These are phyloP conservation scores for Xylaria sp. DNA, from an alignment of 2,329 filamentous ascomycete genomes.

Conservation along the genomic window DNA sequence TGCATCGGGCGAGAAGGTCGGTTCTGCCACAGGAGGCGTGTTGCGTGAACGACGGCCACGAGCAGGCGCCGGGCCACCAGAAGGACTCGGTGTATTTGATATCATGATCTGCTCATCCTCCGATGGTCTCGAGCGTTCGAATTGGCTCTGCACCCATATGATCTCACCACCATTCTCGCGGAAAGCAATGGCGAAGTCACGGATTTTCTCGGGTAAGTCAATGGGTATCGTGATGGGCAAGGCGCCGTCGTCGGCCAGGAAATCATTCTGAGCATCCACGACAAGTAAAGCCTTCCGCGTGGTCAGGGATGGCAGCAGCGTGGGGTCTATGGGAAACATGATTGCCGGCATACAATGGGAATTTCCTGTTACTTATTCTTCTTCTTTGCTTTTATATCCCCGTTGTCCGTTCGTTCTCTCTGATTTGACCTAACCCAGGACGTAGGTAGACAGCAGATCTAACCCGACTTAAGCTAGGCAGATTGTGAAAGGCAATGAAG, in stretches of 20 bases:
- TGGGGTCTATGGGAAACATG: conserved; percentile 68
- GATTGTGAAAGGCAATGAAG: not conserved
- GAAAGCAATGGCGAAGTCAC: conserved; percentile 76
- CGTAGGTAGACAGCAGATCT: not conserved
- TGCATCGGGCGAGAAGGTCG: conserved; percentile 42
- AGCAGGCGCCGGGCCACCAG: conserved; percentile 35
- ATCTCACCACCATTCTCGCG: conserved; percentile 76
- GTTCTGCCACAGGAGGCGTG: conserved; percentile 45
- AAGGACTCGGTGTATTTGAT: conserved; percentile 48
- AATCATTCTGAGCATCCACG: conserved; percentile 92
- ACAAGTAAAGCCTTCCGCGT: conserved; percentile 79
- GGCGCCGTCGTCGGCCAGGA: conserved; percentile 74
- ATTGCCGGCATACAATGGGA: conserved; percentile 11
- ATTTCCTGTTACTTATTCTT: not conserved
- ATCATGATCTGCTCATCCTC: conserved; percentile 64
- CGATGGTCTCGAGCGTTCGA: conserved; percentile 69
- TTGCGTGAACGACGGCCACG: conserved; percentile 43
- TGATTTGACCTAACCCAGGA: not conserved
- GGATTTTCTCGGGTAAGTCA: conserved; percentile 74
- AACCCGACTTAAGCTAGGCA: conserved; percentile 1
- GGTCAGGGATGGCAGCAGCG: conserved; percentile 65
- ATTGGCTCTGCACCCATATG: conserved; percentile 86
- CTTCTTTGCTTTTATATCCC: conserved; percentile 8
- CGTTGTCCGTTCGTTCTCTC: not conserved
- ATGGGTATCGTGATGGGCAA: conserved; percentile 72